Evolutionary conservation across 202 grass and related monocot species (phyloP), one percentile per base, ranked within the genome.

Genomic region (Panicum virgatum): DNA sequence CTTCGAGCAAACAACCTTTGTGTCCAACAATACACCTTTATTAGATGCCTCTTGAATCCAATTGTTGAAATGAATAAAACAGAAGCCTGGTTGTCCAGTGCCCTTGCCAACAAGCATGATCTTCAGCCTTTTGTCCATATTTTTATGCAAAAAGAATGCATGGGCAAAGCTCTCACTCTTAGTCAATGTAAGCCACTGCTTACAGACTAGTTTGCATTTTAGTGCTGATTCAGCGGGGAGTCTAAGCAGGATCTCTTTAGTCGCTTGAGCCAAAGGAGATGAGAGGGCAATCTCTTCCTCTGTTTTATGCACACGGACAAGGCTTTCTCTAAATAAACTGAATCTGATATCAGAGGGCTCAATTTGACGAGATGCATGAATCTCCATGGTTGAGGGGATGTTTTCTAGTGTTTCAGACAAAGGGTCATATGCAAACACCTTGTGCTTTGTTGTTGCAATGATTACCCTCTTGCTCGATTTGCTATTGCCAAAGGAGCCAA

Each of bases 91-190:
- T 29, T 4, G 1, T 42, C 36, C 25, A 58, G 16, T 58, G 20
- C 36, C n/a, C 36, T 69, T 80, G 22, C 64, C 50, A 8, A 80
- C 63, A 66, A 69, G 50, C 64, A 69, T 80, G 64, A 69, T 58
- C 37, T 69, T 80, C 25, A 15, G 48, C 23, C 36, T 44, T 26
- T 8, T 80, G 39, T 68, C 62, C n/a, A 20, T 30, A 12, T 80
- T 66, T 0, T 51, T 53, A 42, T 27, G 62, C 20, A 12, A 23
- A 53, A 29, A 40, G 22, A 20, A 68, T 56, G 77, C 23, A 27
- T 9, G 46, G 4, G 0, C 3, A 16, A 79, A 79, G 20, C 77
- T 80, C 3, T 68, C 22, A 56, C 9, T 54, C 47, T 26, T 16
- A 16, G 68, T 80, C 77, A 80, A 68, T 3, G 12, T 39, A 9